Conservation (phyloP, 192 early-diverging fungal genomes). For the Oehlia diaphana region DNA sequence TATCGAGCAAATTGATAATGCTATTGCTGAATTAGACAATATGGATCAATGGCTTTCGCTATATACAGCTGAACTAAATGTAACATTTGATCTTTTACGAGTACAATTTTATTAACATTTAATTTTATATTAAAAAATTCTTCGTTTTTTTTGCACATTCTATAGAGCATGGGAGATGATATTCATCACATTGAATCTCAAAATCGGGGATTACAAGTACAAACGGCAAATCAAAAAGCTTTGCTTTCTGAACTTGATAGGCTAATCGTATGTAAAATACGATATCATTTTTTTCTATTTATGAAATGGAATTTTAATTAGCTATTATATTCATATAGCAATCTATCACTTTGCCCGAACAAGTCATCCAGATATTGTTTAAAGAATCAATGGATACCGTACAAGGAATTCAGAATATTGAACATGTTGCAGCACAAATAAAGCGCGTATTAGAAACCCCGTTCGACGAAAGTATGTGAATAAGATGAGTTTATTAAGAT, state of each 20-base stretch:
- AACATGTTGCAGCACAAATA: conserved; percentile 64
- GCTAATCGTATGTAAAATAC: conserved; percentile 57
- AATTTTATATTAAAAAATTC: conserved; percentile 2
- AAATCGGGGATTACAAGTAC: conserved; percentile 88
- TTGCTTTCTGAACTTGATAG: conserved; percentile 84
- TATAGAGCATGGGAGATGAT: conserved; percentile 89
- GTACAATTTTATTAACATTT: background rate
- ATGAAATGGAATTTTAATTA: background rate
- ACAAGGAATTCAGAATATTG: conserved; percentile 57
- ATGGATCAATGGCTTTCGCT: conserved; percentile 87
- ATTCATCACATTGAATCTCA: conserved; percentile 93
- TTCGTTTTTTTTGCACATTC: background rate
- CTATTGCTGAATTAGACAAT: conserved; percentile 74
- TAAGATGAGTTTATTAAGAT: background rate
- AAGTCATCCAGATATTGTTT: conserved; percentile 61
- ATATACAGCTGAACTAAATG: conserved; percentile 86
- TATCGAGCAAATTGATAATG: conserved; percentile 80
- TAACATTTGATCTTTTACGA: conserved; percentile 38
- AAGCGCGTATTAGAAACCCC: conserved; percentile 66
- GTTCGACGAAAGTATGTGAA: conserved; percentile 50
- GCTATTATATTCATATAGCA: conserved; percentile 29
- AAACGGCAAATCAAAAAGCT: conserved; percentile 84
- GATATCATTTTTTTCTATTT: background rate
- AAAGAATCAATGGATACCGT: conserved; percentile 65
- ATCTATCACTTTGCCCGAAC: conserved; percentile 62